Conservation (phyloP, 495 filamentous ascomycete genomes). For the Daldinia childiae region DNA sequence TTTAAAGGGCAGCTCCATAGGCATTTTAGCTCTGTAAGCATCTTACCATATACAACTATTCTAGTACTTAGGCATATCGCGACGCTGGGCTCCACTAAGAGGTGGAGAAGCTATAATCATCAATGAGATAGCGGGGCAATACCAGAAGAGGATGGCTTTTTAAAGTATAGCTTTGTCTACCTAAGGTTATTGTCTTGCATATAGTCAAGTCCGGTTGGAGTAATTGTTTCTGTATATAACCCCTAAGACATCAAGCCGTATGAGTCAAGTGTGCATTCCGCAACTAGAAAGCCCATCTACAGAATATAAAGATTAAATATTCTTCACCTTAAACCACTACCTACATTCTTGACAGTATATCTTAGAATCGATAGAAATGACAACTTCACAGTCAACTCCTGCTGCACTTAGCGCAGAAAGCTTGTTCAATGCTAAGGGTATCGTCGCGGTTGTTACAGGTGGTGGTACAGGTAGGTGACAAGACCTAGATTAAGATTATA, state of each 20-base stretch:
- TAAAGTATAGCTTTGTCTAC: no score
- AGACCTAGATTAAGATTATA: not conserved
- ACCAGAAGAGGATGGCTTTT: no score
- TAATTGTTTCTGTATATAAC: not conserved
- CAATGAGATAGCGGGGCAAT: not conserved
- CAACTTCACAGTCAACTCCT: conserved; percentile 20
- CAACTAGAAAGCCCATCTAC: not conserved
- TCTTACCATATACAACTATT: not conserved
- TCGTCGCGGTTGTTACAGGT: conserved; percentile 72
- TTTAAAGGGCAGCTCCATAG: not conserved
- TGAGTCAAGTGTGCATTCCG: not conserved
- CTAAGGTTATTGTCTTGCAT: no score
- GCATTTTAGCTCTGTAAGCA: not conserved
- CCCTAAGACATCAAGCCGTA: not conserved
- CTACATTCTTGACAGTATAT: not conserved
- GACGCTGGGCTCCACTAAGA: conserved; percentile 15
- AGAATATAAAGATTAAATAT: not conserved
- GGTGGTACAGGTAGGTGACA: conserved; percentile 64
- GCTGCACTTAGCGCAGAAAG: conserved; percentile 47
- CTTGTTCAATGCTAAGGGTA: conserved; percentile 66
- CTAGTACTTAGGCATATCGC: not conserved
- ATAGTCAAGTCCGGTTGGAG: not conserved
- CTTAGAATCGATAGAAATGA: conserved; percentile 12
- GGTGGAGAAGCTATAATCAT: conserved; percentile 6
- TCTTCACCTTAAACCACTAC: not conserved